Percentiles rank a stretch among this genome's conserved stretches.
phyloP scores from a whole-genome alignment of 2,329 filamentous ascomycete genomes.

The Chaetomium sp. region DNA sequence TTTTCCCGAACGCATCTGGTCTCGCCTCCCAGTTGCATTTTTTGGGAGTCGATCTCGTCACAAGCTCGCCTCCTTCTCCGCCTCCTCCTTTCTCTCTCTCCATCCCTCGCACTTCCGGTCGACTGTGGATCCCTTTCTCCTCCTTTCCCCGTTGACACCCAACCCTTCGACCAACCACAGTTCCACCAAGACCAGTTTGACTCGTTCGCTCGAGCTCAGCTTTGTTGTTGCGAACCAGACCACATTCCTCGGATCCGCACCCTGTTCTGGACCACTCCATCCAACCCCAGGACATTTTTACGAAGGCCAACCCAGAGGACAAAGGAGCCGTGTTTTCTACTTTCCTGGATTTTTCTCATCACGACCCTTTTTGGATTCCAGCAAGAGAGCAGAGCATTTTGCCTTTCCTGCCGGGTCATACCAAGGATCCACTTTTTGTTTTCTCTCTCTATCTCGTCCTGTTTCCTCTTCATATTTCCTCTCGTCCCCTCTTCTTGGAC shows the following conservation, averaged over 20 bases:
- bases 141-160: slow-evolving; percentile 16
- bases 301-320: slow-evolving; percentile 23
- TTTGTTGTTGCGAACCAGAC: slow-evolving; percentile 11
- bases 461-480: slow-evolving; percentile 21
- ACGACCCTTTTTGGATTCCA: slow-evolving; percentile 22
- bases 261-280: slow-evolving; percentile 4
- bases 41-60: slow-evolving; percentile 10
- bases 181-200: slow-evolving; percentile 29
- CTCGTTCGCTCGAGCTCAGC: slow-evolving; percentile 46
- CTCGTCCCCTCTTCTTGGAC: not conserved
- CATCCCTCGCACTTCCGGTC: slow-evolving; percentile 2
- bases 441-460: slow-evolving; percentile 9
- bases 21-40: slow-evolving; percentile 7
- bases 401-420: slow-evolving; percentile 5
- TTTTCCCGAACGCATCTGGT: slow-evolving; percentile 8
- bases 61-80: slow-evolving; percentile 2
- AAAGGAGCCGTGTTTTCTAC: slow-evolving; percentile 8
- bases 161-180: slow-evolving; percentile 7
- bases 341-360: slow-evolving; percentile 2
- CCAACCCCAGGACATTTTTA: slow-evolving; percentile 9
- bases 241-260: slow-evolving; percentile 8
- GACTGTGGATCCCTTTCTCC: slow-evolving; percentile 11
- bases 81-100: no score
- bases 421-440: slow-evolving; percentile 23
- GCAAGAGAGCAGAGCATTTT: not conserved